Conservation (phyloP, 2,329 filamentous ascomycete species). For the Fusarium temperatum region DNA sequence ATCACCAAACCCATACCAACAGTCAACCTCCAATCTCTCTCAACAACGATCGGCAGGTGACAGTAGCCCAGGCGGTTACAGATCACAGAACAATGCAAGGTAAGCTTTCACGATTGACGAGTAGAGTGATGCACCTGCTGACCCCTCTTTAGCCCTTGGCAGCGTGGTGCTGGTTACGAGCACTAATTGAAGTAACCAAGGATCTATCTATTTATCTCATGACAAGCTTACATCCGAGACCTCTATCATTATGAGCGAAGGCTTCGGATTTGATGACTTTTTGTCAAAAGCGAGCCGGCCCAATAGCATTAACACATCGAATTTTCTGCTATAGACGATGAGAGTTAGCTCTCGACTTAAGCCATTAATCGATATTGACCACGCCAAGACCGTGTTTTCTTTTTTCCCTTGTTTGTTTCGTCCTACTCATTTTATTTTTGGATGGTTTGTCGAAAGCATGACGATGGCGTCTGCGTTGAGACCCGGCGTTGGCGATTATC, state of each 20-base stretch:
- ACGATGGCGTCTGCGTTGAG: slow-evolving; percentile 44
- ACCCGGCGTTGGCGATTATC: slow-evolving; percentile 44
- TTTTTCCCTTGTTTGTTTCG: slow-evolving; percentile 20
- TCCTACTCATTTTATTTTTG: slow-evolving; percentile 5
- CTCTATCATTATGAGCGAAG: slow-evolving; percentile 8
- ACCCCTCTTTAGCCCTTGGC: slow-evolving; percentile 52
- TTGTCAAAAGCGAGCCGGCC: slow-evolving; percentile 10
- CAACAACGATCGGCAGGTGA: slow-evolving; percentile 47
- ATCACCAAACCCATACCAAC: slow-evolving; percentile 49
- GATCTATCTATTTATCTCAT: slow-evolving; percentile 24
- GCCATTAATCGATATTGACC: slow-evolving; percentile 12
- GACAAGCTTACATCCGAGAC: slow-evolving; percentile 27
- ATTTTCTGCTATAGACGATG: slow-evolving; percentile 8
- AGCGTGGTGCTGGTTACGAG: slow-evolving; percentile 57
- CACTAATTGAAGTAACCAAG: slow-evolving; percentile 40
- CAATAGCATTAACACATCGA: not conserved
- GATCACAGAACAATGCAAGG: slow-evolving; percentile 53
- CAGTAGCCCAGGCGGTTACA: slow-evolving; percentile 47
- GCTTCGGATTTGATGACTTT: slow-evolving; percentile 23
- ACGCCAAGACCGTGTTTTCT: slow-evolving; percentile 22
- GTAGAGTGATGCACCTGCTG: slow-evolving; percentile 18
- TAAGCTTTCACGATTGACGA: slow-evolving; percentile 28
- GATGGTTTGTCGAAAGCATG: slow-evolving; percentile 41
- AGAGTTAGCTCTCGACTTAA: slow-evolving; percentile 3
- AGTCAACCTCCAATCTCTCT: slow-evolving; percentile 43